phyloP scores from a whole-genome alignment of 306 rosid genomes.

The cucumber (Cucumis sativus) region Cucumber_9930_V3 NC_026658.2:25402501-25403000 shows the following conservation, averaged over 20 bases:
- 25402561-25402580: conserved; percentile 52
- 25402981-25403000: no score
- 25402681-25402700: not conserved
- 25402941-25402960: not conserved
- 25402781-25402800: conserved; percentile 5
- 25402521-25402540: conserved; percentile 60
- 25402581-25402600: conserved; percentile 50
- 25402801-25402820: not conserved
- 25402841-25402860: not conserved
- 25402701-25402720: not conserved
- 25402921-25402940: not conserved
- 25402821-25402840: not conserved
- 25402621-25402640: conserved; percentile 51
- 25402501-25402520: conserved; percentile 81
- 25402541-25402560: conserved; percentile 79
- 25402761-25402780: not conserved
- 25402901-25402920: not conserved
- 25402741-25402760: not conserved
- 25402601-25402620: conserved; percentile 43
- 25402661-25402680: conserved; percentile 64
- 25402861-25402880: not conserved
- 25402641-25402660: conserved; percentile 31
- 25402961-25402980: not conserved
- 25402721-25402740: not conserved
- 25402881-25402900: not conserved